Evolutionary conservation across 192 early-diverging fungal species (phyloP).

Genomic region (Diversispora epigaea): DNA sequence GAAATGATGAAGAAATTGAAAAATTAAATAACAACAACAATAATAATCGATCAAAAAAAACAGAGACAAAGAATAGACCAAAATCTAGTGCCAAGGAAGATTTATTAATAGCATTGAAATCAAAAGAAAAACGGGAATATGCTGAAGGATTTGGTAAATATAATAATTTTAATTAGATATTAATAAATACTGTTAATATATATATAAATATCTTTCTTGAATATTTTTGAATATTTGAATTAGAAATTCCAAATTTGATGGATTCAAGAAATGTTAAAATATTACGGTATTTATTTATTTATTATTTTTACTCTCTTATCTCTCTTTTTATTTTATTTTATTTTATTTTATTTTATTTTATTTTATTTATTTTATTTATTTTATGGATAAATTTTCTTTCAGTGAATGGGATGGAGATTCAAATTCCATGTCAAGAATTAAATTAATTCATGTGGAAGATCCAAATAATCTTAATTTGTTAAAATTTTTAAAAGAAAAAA

Average conservation of each 20-base stretch:
- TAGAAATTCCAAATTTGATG: slow-evolving; percentile 58
- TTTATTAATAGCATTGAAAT: slow-evolving; percentile 43
- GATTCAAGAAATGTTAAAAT: slow-evolving; percentile 52
- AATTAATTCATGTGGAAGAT: slow-evolving; percentile 43
- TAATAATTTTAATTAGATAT: not conserved
- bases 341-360: not conserved
- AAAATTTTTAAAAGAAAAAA: not conserved
- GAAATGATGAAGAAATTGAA: slow-evolving; percentile 51
- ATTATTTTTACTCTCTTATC: not conserved
- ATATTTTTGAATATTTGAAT: not conserved
- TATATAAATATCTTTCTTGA: slow-evolving; percentile 1
- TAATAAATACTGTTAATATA: not conserved
- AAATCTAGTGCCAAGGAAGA: slow-evolving; percentile 46
- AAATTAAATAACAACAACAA: slow-evolving; percentile 29
- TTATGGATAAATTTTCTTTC: slow-evolving; percentile 1
- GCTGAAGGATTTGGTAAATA: slow-evolving; percentile 54
- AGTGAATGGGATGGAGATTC: slow-evolving; percentile 58
- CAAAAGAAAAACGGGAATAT: slow-evolving; percentile 52
- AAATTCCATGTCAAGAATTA: slow-evolving; percentile 50
- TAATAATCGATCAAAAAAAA: slow-evolving; percentile 34
- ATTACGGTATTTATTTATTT: slow-evolving; percentile 28
- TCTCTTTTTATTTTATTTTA: not conserved
- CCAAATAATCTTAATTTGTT: slow-evolving; percentile 2
- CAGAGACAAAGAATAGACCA: slow-evolving; percentile 34
- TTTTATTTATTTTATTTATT: not conserved